These are phyloP conservation scores for Spinellus fusiger DNA, from an alignment of 192 early-diverging fungal species.

Conservation along the genomic window DNA sequence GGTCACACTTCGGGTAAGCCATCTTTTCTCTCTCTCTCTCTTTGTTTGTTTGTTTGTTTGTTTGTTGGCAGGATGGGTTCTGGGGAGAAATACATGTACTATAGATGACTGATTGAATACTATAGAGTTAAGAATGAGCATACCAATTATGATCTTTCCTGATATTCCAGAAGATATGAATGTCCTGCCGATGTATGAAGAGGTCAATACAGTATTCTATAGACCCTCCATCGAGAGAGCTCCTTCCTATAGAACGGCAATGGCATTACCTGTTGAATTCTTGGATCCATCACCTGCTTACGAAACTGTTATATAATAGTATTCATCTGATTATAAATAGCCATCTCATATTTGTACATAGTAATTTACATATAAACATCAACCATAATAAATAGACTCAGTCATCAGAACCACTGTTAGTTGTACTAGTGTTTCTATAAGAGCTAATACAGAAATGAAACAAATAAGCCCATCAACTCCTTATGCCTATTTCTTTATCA, in stretches of 20 bases:
- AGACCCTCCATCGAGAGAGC: neutral
- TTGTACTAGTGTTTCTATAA: too few relatives aligned
- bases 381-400: too few relatives aligned
- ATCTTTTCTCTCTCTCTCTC: neutral
- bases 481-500: too few relatives aligned
- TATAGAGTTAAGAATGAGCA: slow-evolving; percentile 24
- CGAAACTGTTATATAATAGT: slow-evolving; percentile 15
- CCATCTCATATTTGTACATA: too few relatives aligned
- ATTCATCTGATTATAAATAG: too few relatives aligned
- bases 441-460: too few relatives aligned
- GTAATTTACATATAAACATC: too few relatives aligned
- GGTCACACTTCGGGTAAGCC: slow-evolving; percentile 30
- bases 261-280: slow-evolving; percentile 11
- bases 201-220: slow-evolving; percentile 15
- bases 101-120: neutral
- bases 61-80: neutral
- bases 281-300: slow-evolving; percentile 12
- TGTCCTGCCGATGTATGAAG: slow-evolving; percentile 23
- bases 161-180: slow-evolving; percentile 8
- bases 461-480: too few relatives aligned
- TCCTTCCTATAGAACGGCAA: slow-evolving; percentile 25
- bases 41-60: too few relatives aligned
- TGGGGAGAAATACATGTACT: neutral
- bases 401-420: too few relatives aligned
- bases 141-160: slow-evolving; percentile 27